phyloP scores from a whole-genome alignment of 306 rosid species.

The Abrus precatorius region DNA sequence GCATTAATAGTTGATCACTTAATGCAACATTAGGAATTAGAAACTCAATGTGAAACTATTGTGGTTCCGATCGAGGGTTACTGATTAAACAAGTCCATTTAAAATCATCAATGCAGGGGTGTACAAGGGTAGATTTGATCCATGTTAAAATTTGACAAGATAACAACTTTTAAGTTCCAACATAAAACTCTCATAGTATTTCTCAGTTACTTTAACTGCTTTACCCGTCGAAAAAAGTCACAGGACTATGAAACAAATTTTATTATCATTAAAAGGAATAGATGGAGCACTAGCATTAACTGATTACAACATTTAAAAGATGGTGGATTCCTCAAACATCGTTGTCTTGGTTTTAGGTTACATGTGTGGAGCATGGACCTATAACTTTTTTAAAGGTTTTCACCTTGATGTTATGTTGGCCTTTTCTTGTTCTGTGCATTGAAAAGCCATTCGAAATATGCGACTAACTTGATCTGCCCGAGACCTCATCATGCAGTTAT shows the following conservation, averaged over 20 bases:
- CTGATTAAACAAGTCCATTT: too few species aligned
- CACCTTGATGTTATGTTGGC: background rate
- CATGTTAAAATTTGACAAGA: background rate
- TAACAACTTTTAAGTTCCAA: background rate
- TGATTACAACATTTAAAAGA: background rate
- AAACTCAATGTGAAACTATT: too few species aligned
- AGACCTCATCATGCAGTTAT: background rate
- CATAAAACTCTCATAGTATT: background rate
- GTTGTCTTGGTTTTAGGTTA: background rate
- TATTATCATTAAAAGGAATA: background rate
- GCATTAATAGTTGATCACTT: background rate
- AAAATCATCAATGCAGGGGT: too few species aligned
- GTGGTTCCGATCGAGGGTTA: too few species aligned
- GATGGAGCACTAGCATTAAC: background rate
- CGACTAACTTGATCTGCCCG: background rate
- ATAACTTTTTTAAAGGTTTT: background rate
- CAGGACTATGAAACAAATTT: background rate
- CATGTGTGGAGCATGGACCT: background rate
- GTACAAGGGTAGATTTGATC: background rate
- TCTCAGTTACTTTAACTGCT: background rate
- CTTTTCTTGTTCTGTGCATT: slow-evolving; percentile 3
- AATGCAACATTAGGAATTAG: too few species aligned
- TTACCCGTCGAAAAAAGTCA: background rate
- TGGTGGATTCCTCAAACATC: background rate
- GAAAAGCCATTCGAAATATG: slow-evolving; percentile 29